Evolutionary conservation across 306 rosid species (phyloP), one percentile per base, ranked within the genome.

Genomic region (Purshia tridentata): DNA sequence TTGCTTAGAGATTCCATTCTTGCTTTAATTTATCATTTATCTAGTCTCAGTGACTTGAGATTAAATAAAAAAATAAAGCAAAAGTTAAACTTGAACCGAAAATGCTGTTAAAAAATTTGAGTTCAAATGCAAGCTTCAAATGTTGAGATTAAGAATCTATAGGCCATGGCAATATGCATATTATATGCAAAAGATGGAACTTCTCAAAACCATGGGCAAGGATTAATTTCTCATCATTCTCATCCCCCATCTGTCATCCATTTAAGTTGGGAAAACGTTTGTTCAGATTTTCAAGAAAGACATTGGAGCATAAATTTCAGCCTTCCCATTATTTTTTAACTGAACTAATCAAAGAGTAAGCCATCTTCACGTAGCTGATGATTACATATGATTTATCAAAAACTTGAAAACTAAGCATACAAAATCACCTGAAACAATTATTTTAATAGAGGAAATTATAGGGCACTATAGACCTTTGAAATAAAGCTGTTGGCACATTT

Each of bases 361-460:
- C 47, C 50, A n/a, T 55, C 48, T 62, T 45, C 65, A 8, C 22
- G 64, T 39, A 48, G 44, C 6, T 40, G 37, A 66, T 19, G 37
- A 68, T 51, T 18, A 53, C 69, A 57, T 22, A 15, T 18, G 56
- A 65, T 12, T 13, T 57, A 44, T 6, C 1, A 39, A 76, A 51
- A 76, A 73, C 56, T 23, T 53, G 63, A 49, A 75, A 19, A 22
- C 4, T 14, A 46, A 69, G 16, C 23, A 53, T 5, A 8, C 49
- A 57, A 41, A 18, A 35, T 59, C 78, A 73, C 42, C 9, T 47
- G 44, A 51, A 20, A 65, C 73, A 55, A 69, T 88, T 88, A 84
- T 60, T 86, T 79, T 53, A 39, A 70, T n/a, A 54, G 64, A 62
- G 57, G 50, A 64, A 59, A 68, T 62, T 70, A 68, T 41, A 60